Evolutionary conservation across 768 basidiomycete species (phyloP), one percentile per base, ranked within the genome.

Genomic region (Tubosaeta brunneosetosa): DNA sequence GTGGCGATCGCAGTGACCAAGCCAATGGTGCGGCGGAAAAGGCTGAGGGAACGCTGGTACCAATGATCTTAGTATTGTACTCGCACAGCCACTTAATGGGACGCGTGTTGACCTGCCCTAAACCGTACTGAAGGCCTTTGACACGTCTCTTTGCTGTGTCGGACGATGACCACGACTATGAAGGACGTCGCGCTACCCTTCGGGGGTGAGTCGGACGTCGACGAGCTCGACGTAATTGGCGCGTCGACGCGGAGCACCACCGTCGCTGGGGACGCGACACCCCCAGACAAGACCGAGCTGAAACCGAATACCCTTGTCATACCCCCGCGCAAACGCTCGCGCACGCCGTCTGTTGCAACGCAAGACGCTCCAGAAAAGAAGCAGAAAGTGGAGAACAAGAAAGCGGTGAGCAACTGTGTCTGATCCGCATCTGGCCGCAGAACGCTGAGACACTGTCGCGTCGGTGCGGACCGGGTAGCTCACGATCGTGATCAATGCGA

Each of bases 1-100:
- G 61, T 81, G 6, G 94, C 86, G n/a, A 90, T 97, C 56, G 66
- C 83, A n/a, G 66, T 94, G 34, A 84, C 85, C 19, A 84, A 81
- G 66, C 93, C 93, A 31, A 89, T 94, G 74, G 91, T 94, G 22
- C 69, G 69, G 59, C 71, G 78, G 65, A 91, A 88, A 66, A 72
- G 69, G 56, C 67, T 90, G 60, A 75, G 79, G 54, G 86, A 86
- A 63, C 77, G 74, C 59, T 92, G 90, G 90, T 91, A 90, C 64
- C 44, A 55, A 38, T 61, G 19, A 42, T 36, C 22, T 10, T 37
- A 3, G 3, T 13, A 38, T 6, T 50, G n/a, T 50, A 53, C 55
- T 4, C 4, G 27, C 27, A 58, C 50, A 55, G 59, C 59, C 55
- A 58, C 51, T 1, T 7, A 54, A 32, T 29, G 4, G 48, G 33